Evolutionary conservation across 208 protist genomes (phyloP).

Genomic region (Borovskyia barvae): DNA sequence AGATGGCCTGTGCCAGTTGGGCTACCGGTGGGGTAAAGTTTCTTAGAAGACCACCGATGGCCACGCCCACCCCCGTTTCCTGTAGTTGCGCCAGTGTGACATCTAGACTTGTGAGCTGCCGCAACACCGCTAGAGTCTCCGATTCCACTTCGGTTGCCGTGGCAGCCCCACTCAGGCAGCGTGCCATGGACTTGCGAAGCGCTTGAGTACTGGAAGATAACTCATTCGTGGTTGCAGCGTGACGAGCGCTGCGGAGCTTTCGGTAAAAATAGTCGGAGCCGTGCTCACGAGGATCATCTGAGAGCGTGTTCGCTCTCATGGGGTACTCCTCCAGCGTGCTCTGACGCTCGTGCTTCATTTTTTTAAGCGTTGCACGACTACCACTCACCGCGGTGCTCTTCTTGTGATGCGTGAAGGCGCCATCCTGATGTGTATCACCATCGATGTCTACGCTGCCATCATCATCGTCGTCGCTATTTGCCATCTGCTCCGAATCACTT

Average conservation of each 20-base stretch:
- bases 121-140: constrained; percentile 37
- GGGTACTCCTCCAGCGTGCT: constrained; percentile 34
- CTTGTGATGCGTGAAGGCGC: too few relatives aligned
- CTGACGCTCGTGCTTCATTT: constrained; percentile 23
- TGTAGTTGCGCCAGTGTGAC: constrained; percentile 68
- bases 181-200: constrained; percentile 5
- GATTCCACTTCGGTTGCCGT: constrained; percentile 17
- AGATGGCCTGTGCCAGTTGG: constrained; percentile 55
- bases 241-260: constrained; percentile 27
- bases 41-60: constrained; percentile 48
- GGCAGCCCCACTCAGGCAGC: constrained; percentile 11
- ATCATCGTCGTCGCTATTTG: constrained; percentile 10
- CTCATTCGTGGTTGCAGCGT: constrained; percentile 17
- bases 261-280: constrained; percentile 43
- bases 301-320: constrained; percentile 23
- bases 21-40: constrained; percentile 36
- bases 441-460: constrained; percentile 14
- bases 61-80: constrained; percentile 46
- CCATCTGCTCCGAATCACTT: background rate
- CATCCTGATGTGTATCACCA: too few relatives aligned
- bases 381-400: too few relatives aligned
- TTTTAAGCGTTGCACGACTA: constrained; percentile 22
- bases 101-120: constrained; percentile 30
- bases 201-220: constrained; percentile 20
- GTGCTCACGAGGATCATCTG: constrained; percentile 17